Evolutionary conservation across 2,329 filamentous ascomycete genomes (phyloP), one percentile per base, ranked within the genome.

Genomic region (Aspergillus felis): DNA sequence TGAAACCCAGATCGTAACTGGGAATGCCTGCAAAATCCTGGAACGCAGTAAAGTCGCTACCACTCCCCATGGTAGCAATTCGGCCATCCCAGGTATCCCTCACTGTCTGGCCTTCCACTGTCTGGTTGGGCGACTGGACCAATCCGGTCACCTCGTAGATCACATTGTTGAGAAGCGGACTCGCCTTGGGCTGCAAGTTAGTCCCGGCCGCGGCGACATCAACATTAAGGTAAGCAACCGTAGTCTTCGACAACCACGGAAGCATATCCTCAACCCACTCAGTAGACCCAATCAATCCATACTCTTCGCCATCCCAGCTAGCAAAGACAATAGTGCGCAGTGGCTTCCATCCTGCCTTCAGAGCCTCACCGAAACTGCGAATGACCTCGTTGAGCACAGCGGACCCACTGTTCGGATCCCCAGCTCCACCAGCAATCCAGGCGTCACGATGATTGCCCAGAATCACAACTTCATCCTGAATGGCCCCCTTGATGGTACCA

Each of bases 211-310:
- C 82, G 29, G 87, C 90, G 5, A 91, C 86, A 65, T 96, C 92
- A 56, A 96, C 85, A 71, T 96, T 96, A 61, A 96, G 75, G 68
- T 96, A 96, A 9, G 91, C 91, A 17, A 96, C 83, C 56, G 87
- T 88, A 44, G 88, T 82, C 3, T 81, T 80, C 2, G 82, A 81
- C 12, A 96, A 82, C 91, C 91, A 96, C 0, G 90, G 88, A 0
- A 95, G 75, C 66, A 90, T 91, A 64, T 96, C 91, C 70, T 96
- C 92, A 0, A 96, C 91, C 91, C 92, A 96, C 70, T 96, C 92
- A 0, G 92, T 96, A 54, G 87, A 91, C 4, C 92, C 92, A 14
- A 96, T 74, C 4, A 96, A 81, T 0, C 89, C 91, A 64, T 96
- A 96, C 73, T 96, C 92, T 74, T 91, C 88, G 32, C 87, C 88